A percentile compares a stretch with the other conserved stretches of the same genome.
phyloP scores from a whole-genome alignment of 495 filamentous ascomycete genomes.

The Rostrohypoxylon terebratum region DNA sequence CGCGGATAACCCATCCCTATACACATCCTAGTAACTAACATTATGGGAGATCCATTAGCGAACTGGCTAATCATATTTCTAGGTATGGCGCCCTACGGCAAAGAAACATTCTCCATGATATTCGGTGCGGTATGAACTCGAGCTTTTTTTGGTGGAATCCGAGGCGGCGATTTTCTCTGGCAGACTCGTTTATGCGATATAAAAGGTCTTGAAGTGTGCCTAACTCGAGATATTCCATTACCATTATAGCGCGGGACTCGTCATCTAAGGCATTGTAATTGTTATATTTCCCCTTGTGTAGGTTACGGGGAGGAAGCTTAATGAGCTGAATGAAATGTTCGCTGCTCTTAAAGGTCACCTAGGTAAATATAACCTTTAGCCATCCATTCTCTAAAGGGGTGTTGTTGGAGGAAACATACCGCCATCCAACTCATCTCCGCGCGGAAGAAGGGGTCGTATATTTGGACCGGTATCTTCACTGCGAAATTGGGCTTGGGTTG shows the following conservation, averaged over 20 bases:
- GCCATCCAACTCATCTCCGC: slow-evolving; percentile 30
- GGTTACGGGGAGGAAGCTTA: not conserved
- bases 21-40: slow-evolving; percentile 33
- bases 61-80: not conserved
- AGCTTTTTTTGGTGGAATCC: slow-evolving; percentile 16
- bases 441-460: slow-evolving; percentile 15
- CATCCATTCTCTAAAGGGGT: not conserved
- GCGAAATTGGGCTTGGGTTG: slow-evolving; percentile 17
- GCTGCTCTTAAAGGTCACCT: slow-evolving; percentile 21
- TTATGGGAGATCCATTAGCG: not conserved
- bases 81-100: slow-evolving; percentile 19
- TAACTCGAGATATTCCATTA: slow-evolving; percentile 37
- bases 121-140: slow-evolving; percentile 32
- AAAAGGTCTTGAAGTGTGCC: slow-evolving; percentile 31
- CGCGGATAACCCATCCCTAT: slow-evolving; percentile 42
- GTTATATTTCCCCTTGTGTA: slow-evolving; percentile 14
- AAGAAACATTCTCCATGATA: slow-evolving; percentile 37
- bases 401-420: not conserved
- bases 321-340: slow-evolving; percentile 34
- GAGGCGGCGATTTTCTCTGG: slow-evolving; percentile 8
- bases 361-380: not conserved
- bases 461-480: slow-evolving; percentile 22
- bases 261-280: not conserved
- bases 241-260: slow-evolving; percentile 5
- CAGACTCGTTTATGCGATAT: slow-evolving; percentile 23